phyloP scores from a whole-genome alignment of 2,329 filamentous ascomycete genomes.

The Fusarium sp. region DNA sequence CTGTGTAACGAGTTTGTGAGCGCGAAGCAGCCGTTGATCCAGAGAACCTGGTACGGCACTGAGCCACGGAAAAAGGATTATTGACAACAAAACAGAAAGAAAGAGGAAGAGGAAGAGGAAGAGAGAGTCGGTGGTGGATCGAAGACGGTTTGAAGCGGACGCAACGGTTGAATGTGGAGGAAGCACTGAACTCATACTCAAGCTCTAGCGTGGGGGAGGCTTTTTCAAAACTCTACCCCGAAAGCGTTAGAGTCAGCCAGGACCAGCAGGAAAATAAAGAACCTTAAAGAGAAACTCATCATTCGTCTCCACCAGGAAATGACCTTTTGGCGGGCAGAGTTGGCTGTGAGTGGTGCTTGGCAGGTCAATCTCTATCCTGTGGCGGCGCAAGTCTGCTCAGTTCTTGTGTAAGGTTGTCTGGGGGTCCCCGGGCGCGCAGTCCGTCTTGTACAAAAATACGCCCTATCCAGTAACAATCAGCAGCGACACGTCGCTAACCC shows the following conservation, averaged over 20 bases:
- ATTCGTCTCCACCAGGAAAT: conserved; percentile 34
- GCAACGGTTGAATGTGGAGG: conserved; percentile 28
- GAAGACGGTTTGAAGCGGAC: conserved; percentile 2
- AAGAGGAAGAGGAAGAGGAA: neutral
- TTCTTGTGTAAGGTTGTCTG: neutral
- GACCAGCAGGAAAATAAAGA: conserved; percentile 25
- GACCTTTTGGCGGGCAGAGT: conserved; percentile 21
- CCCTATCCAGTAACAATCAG: conserved; percentile 23
- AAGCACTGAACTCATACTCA: conserved; percentile 16
- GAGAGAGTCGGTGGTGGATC: conserved; percentile 3
- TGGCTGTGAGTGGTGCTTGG: conserved; percentile 31
- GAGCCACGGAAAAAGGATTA: neutral
- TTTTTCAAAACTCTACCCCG: conserved; percentile 7
- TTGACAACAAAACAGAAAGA: neutral
- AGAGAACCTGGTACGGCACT: neutral
- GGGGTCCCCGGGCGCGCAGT: neutral
- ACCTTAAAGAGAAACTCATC: conserved; percentile 30
- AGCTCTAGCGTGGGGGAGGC: conserved; percentile 13
- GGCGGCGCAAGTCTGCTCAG: neutral
- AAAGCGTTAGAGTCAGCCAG: conserved; percentile 18
- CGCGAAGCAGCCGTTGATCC: neutral
- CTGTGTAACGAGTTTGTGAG: neutral
- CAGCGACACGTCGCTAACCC: conserved; percentile 20
- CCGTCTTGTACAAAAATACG: neutral
- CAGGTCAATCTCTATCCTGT: conserved; percentile 20